Evolutionary conservation across 2,329 filamentous ascomycete species (phyloP), one percentile per base, ranked within the genome.

Genomic region (Dactylellina drechsleri): DNA sequence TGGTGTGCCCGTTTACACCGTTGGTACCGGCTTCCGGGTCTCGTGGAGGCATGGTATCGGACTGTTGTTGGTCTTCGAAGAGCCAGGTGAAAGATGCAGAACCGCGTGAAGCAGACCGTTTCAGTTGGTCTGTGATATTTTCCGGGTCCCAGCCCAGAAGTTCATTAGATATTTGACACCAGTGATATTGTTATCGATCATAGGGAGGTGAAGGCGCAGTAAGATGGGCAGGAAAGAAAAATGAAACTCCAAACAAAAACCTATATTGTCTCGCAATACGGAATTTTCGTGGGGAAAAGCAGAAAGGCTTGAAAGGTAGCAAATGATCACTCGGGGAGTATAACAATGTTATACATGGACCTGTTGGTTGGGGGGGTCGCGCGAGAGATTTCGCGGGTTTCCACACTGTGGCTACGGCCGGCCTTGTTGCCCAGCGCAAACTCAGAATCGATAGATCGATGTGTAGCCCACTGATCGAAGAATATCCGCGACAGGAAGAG

Each of bases 61-160:
- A 56, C 53, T 20, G 57, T 49, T 59, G 64, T 20, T 64, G 54
- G 58, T 68, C 64, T 60, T 75, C 71, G 20, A 75, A 75, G 52
- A 75, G 71, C 71, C 71, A 75, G 64, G 71, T 58, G 71, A 75
- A 75, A 56, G 70, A 59, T 36, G 31, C 31, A 64, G 71, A 75
- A 65, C 64, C 41, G 71, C 71, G 71, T 68, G 71, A 75, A 58
- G 71, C 71, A 67, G 71, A 68, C 58, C 71, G 64, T 75, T 68
- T 75, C 71, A 75, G 71, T 65, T 68, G 64, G 59, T 68, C 71
- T 75, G 53, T 75, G 68, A 62, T 45, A 52, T 40, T 75, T 68
- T 47, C 71, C 64, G 71, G 71, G 71, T 64, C 58, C 71, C 71
- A 65, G 71, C 71, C 71, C 71, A 75, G 71, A 75, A 59, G 41